Percentiles rank a stretch among this genome's conserved stretches.
Conservation (phyloP, 2,329 filamentous ascomycete genomes). For the Dothideomycetes sp. region DNA sequence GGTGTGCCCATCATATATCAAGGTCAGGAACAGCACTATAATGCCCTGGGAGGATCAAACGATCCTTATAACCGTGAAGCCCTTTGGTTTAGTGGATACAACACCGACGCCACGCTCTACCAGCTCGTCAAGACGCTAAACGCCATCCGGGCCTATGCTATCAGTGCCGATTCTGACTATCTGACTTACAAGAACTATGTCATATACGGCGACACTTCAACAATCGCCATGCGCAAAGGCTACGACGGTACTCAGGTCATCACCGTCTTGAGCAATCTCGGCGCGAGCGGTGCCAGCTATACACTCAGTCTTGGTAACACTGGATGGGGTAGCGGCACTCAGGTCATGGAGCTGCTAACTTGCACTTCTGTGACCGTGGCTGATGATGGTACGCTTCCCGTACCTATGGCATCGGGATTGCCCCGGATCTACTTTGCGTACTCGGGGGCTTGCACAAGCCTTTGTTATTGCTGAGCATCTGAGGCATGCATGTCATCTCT, state of each 20-base stretch:
- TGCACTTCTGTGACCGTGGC: constrained; percentile 21
- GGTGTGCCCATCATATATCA: constrained; percentile 57
- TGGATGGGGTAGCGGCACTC: constrained; percentile 17
- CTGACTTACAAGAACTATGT: constrained; percentile 27
- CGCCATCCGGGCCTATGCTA: constrained; percentile 36
- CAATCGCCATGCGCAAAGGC: constrained; percentile 39
- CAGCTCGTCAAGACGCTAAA: constrained; percentile 35
- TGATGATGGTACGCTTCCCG: constrained; percentile 17
- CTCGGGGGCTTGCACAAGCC: not conserved
- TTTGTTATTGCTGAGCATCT: too few relatives aligned
- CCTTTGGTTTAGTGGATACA: constrained; percentile 30
- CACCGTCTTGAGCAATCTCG: constrained; percentile 22
- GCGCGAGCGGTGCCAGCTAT: constrained; percentile 15
- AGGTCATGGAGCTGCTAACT: constrained; percentile 27
- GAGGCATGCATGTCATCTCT: too few relatives aligned
- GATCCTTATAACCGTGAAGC: constrained; percentile 31
- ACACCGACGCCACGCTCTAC: constrained; percentile 29
- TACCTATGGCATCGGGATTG: constrained; percentile 24
- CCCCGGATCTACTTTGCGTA: constrained; percentile 26
- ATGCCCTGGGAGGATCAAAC: constrained; percentile 19
- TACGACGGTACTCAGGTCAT: constrained; percentile 25
- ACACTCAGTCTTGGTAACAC: constrained; percentile 17
- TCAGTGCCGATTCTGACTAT: constrained; percentile 27
- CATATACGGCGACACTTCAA: constrained; percentile 29
- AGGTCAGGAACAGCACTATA: constrained; percentile 53